Evolutionary conservation across 1,284 basidiomycete genomes (phyloP).

Genomic region (Coriolopsis trogii): DNA sequence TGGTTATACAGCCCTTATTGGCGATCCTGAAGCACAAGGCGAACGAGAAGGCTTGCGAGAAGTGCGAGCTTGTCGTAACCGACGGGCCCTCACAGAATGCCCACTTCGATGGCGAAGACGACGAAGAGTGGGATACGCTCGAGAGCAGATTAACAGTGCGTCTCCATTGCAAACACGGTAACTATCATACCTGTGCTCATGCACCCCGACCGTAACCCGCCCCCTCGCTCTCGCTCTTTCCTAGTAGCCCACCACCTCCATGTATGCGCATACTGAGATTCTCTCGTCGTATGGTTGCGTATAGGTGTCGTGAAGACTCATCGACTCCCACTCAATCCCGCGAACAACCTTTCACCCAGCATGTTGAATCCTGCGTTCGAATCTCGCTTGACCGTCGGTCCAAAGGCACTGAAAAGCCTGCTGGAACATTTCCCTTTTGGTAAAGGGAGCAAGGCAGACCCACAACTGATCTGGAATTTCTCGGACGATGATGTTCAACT

Average conservation of each 20-base stretch:
- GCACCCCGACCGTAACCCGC: too few species aligned
- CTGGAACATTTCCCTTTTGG: constrained; percentile 77
- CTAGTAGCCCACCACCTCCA: not conserved
- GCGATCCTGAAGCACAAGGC: constrained; percentile 74
- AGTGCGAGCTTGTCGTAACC: constrained; percentile 70
- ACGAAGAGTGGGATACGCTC: constrained; percentile 61
- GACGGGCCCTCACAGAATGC: constrained; percentile 46
- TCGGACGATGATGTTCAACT: constrained; percentile 64
- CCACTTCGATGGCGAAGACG: constrained; percentile 37
- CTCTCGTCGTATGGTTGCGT: not conserved
- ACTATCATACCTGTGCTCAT: constrained; percentile 16
- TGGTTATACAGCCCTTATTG: constrained; percentile 55
- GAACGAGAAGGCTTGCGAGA: constrained; percentile 73
- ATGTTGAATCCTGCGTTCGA: constrained; percentile 55
- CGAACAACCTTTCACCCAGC: constrained; percentile 61
- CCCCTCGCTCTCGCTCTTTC: constrained; percentile 3
- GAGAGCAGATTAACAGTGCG: constrained; percentile 74
- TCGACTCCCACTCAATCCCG: constrained; percentile 60
- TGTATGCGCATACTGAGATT: constrained; percentile 8
- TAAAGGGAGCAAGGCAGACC: constrained; percentile 65
- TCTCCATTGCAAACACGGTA: constrained; percentile 81
- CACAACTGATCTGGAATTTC: constrained; percentile 79
- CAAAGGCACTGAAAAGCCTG: constrained; percentile 70
- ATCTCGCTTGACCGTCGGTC: constrained; percentile 70
- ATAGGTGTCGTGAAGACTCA: constrained; percentile 81